phyloP scores from a whole-genome alignment of 352 stramenopile genomes.

The Thalassiosira hispida region DNA sequence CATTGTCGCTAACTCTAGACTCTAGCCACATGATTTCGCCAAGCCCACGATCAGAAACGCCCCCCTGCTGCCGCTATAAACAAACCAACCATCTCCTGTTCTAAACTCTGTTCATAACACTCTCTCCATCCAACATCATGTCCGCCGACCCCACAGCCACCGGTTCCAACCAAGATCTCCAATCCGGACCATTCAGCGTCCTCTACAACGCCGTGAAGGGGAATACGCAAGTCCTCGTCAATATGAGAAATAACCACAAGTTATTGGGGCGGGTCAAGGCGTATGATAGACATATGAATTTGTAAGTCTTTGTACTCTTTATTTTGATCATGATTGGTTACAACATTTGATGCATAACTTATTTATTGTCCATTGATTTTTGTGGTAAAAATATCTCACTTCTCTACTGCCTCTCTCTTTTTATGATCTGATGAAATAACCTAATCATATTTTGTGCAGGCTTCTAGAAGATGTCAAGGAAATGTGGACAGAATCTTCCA shows the following conservation, averaged over 20 bases:
- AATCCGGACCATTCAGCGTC: conserved; percentile 95
- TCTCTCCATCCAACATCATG: no score
- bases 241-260: conserved; percentile 99
- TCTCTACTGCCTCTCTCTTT: no score
- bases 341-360: background rate
- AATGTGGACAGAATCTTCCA: conserved; percentile 99
- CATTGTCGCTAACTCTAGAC: background rate
- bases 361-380: background rate
- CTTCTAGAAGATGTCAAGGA: conserved; percentile 99
- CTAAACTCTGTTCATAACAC: no score
- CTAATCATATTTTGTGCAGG: conserved; percentile 70
- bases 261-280: conserved; percentile 98
- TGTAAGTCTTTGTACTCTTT: conserved; percentile 87
- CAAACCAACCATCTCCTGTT: no score
- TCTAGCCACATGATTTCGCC: background rate
- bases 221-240: conserved; percentile 98
- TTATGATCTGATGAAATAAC: no score
- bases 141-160: background rate
- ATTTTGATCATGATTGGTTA: background rate
- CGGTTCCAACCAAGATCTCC: conserved; percentile 75
- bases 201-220: conserved; percentile 98
- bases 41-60: background rate
- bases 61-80: no score
- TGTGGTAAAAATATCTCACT: no score
- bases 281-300: conserved; percentile 99